Percentiles rank a stretch among this genome's conserved stretches.
These are phyloP conservation scores for Plasmopara halstedii DNA, from an alignment of 352 stramenopile genomes.

Conservation along the genomic window DNA sequence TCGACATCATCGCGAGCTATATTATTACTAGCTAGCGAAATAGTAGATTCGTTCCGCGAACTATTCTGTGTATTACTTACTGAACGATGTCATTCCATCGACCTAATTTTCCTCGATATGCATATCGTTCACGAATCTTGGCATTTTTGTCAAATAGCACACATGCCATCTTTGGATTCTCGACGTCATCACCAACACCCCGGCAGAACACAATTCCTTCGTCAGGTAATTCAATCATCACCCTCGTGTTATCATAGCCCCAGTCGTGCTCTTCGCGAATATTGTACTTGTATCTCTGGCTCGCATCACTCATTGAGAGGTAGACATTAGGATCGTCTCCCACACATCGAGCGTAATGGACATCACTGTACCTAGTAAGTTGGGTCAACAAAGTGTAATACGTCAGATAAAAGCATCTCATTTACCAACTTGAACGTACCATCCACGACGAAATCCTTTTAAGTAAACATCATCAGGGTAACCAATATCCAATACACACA, in stretches of 20 bases:
- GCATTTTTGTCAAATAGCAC: conserved; percentile 10
- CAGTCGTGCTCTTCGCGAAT: conserved; percentile 9
- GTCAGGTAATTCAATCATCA: conserved; percentile 12
- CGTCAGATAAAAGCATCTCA: neutral
- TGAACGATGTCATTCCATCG: conserved; percentile 13
- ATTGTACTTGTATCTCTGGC: conserved; percentile 6
- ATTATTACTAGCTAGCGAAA: too few species aligned
- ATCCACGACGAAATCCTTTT: conserved; percentile 14
- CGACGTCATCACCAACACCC: neutral
- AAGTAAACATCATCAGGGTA: conserved; percentile 9
- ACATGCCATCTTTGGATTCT: conserved; percentile 12
- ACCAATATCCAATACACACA: conserved; percentile 2
- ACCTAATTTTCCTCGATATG: conserved; percentile 5
- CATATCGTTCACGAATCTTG: conserved; percentile 4
- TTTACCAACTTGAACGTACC: conserved; percentile 2
- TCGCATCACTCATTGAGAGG: conserved; percentile 4
- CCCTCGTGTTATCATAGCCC: conserved; percentile 5
- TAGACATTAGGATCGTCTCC: neutral
- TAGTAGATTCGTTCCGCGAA: too few species aligned
- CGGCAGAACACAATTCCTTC: conserved; percentile 11
- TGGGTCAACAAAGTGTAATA: neutral
- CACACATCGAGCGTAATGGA: conserved; percentile 5
- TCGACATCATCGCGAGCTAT: too few species aligned
- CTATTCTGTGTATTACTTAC: too few species aligned
- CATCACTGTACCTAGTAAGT: conserved; percentile 1